Conservation (phyloP, 116 monocot genomes). For the Papilionanthe hybrid region DNA sequence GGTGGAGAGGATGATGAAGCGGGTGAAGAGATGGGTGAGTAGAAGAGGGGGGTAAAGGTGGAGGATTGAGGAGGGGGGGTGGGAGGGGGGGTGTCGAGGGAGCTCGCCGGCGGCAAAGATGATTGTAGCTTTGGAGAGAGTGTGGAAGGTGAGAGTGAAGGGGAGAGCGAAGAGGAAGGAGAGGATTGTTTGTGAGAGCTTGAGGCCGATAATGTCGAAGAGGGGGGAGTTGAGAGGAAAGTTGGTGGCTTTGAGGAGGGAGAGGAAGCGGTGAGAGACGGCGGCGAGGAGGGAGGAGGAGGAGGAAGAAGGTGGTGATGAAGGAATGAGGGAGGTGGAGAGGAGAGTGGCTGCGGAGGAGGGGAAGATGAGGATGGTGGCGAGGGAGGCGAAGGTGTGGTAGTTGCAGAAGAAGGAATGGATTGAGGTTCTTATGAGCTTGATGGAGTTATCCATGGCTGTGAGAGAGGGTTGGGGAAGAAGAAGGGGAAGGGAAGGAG, state of each 20-base stretch:
- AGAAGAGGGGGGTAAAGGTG: constrained; percentile 44
- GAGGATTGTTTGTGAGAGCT: constrained; percentile 67
- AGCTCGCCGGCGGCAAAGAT: constrained; percentile 19
- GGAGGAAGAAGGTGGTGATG: constrained; percentile 35
- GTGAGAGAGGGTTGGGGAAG: not conserved
- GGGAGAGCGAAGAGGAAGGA: constrained; percentile 57
- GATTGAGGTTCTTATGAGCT: constrained; percentile 41
- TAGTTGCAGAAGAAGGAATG: constrained; percentile 45
- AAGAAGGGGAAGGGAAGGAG: not conserved
- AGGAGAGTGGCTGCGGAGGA: constrained; percentile 41
- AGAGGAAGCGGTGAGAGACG: constrained; percentile 36
- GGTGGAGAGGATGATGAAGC: constrained; percentile 48
- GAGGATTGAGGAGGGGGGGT: constrained; percentile 17
- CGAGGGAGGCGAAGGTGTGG: constrained; percentile 34
- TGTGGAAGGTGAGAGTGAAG: constrained; percentile 61
- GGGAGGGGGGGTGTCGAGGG: not conserved
- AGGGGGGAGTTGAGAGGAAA: constrained; percentile 41
- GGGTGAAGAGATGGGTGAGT: constrained; percentile 46
- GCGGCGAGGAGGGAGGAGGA: constrained; percentile 22
- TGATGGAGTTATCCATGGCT: constrained; percentile 33
- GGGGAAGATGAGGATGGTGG: constrained; percentile 40
- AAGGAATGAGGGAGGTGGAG: constrained; percentile 33
- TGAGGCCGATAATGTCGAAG: constrained; percentile 48
- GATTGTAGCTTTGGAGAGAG: constrained; percentile 57
- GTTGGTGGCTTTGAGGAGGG: constrained; percentile 50